phyloP scores from a whole-genome alignment of 2,329 filamentous ascomycete genomes.

The Dactylellina haptotyla region DNA sequence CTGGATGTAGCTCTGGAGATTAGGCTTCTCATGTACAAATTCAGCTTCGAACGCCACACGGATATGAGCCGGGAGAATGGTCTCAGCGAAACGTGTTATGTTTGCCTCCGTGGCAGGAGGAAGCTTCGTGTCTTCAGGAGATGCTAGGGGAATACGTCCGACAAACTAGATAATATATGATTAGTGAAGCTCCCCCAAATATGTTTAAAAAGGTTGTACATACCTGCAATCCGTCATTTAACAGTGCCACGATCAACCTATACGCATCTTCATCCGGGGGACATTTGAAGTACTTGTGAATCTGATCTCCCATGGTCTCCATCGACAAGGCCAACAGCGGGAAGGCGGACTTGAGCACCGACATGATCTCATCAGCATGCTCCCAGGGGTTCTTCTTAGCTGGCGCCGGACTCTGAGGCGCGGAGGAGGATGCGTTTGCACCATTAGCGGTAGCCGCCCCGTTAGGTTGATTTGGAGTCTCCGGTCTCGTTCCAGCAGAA shows the following conservation, averaged over 20 bases:
- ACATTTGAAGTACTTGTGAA: slow-evolving; percentile 99
- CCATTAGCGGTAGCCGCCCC: slow-evolving; percentile 27
- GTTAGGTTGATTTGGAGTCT: slow-evolving; percentile 56
- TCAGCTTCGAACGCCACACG: slow-evolving; percentile 97
- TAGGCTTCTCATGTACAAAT: slow-evolving; percentile 93
- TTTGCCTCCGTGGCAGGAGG: slow-evolving; percentile 92
- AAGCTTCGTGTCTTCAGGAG: slow-evolving; percentile 83
- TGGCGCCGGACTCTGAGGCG: slow-evolving; percentile 56
- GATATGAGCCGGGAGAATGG: slow-evolving; percentile 92
- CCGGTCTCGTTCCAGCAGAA: slow-evolving; percentile 54
- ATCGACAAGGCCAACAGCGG: slow-evolving; percentile 94
- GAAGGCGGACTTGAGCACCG: slow-evolving; percentile 94
- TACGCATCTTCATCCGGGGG: slow-evolving; percentile 98
- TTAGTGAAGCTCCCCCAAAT: neutral
- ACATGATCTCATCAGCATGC: slow-evolving; percentile 93
- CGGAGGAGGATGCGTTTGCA: slow-evolving; percentile 59
- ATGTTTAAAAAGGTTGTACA: slow-evolving; percentile 9
- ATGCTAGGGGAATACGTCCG: slow-evolving; percentile 56
- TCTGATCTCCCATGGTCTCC: slow-evolving; percentile 99
- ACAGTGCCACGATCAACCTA: slow-evolving; percentile 91
- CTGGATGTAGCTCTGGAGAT: slow-evolving; percentile 98
- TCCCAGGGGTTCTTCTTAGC: slow-evolving; percentile 87
- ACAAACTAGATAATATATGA: slow-evolving; percentile 53
- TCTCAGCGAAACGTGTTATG: slow-evolving; percentile 95
- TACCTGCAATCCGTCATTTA: slow-evolving; percentile 84